Evolutionary conservation across 208 protist species (phyloP).

Genomic region (Strigomonas galati): DNA sequence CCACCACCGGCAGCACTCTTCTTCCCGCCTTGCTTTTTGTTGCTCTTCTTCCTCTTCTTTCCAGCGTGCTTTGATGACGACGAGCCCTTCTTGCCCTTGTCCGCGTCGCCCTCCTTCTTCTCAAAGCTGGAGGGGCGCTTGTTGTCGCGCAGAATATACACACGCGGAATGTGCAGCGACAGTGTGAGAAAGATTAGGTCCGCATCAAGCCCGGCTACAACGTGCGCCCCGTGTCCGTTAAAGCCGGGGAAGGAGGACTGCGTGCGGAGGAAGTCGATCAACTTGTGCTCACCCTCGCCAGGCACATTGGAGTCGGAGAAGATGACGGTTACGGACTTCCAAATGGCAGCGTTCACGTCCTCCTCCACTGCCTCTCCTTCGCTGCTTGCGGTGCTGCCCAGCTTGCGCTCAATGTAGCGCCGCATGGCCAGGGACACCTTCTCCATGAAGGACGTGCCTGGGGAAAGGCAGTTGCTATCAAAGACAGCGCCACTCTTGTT

Average conservation of each 20-base stretch:
- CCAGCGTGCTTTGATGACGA: background rate
- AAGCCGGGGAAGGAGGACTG: conserved; percentile 74
- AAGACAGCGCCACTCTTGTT: conserved; percentile 47
- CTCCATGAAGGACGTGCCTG: conserved; percentile 98
- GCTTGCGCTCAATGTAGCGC: conserved; percentile 79
- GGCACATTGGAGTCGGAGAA: conserved; percentile 95
- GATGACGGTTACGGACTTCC: conserved; percentile 80
- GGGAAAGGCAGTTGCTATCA: conserved; percentile 98
- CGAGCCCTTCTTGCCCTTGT: background rate
- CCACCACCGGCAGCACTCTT: background rate
- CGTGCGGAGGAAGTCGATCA: conserved; percentile 86
- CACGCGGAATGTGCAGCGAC: conserved; percentile 92
- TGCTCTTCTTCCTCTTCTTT: background rate
- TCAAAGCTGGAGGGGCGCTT: conserved; percentile 31
- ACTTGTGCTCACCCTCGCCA: conserved; percentile 97
- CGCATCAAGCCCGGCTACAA: conserved; percentile 98
- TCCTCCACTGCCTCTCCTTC: background rate
- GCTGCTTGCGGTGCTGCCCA: conserved; percentile 11
- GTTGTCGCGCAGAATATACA: conserved; percentile 90
- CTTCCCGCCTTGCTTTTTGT: background rate
- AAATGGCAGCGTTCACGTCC: conserved; percentile 37
- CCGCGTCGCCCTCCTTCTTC: conserved; percentile 13
- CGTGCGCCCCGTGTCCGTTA: conserved; percentile 86
- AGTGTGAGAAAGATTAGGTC: conserved; percentile 98
- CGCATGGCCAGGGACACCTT: conserved; percentile 69